A percentile compares a stretch with the other conserved stretches of the same genome.
phyloP scores from a whole-genome alignment of 176 grass and related monocot species.

The Tillandsia fasciculata region DNA sequence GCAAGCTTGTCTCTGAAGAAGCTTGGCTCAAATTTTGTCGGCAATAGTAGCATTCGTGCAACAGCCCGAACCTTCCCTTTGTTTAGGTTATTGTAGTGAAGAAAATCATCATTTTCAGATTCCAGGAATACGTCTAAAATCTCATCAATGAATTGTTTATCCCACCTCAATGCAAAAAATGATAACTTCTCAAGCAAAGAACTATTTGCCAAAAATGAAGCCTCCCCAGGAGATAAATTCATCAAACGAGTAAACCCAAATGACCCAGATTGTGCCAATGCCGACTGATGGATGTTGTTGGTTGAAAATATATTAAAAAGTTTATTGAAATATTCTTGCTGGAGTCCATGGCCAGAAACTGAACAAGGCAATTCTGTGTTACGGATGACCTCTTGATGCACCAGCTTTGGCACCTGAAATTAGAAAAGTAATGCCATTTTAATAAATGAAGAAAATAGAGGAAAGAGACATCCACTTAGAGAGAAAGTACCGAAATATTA shows the following conservation, averaged over 20 bases:
- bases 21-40: conserved; percentile 51
- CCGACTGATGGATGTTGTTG: conserved; percentile 50
- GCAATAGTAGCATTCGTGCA: conserved; percentile 65
- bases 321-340: conserved; percentile 41
- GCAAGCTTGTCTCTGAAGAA: conserved; percentile 50
- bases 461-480: not conserved
- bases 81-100: conserved; percentile 42
- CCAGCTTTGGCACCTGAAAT: conserved; percentile 80
- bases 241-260: conserved; percentile 79
- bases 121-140: conserved; percentile 60
- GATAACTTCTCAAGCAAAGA: conserved; percentile 54
- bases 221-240: conserved; percentile 69
- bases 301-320: conserved; percentile 93
- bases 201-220: conserved; percentile 68
- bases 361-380: conserved; percentile 32
- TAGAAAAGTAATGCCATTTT: conserved; percentile 15
- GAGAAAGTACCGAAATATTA: not conserved
- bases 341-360: conserved; percentile 34
- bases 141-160: conserved; percentile 45
- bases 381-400: conserved; percentile 55
- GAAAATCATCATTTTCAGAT: conserved; percentile 39
- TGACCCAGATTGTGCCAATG: conserved; percentile 41
- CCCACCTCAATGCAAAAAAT: conserved; percentile 42
- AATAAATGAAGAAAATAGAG: conserved; percentile 5
- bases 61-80: conserved; percentile 51